phyloP scores from a whole-genome alignment of 2,329 filamentous ascomycete genomes.

The Fusarium penzigii region DNA sequence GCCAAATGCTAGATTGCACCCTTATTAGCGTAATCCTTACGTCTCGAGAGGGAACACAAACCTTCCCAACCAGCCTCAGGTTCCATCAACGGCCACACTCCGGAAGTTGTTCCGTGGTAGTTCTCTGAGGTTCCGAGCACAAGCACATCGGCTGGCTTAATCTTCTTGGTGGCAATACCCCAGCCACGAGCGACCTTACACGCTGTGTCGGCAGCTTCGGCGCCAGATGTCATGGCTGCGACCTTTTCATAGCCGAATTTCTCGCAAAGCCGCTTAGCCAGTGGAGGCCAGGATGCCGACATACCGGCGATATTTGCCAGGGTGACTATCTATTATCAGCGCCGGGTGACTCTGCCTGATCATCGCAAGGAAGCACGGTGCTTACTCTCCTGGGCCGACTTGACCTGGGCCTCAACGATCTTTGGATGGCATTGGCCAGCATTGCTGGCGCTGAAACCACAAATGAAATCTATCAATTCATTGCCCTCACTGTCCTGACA shows the following conservation, averaged over 20 bases:
- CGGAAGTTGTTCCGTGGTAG: slow-evolving; percentile 15
- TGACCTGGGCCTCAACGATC: slow-evolving; percentile 8
- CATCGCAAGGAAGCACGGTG: no score
- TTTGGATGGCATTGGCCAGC: slow-evolving; percentile 13
- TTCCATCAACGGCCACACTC: slow-evolving; percentile 18
- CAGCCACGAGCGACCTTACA: slow-evolving; percentile 20
- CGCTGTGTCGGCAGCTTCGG: slow-evolving; percentile 21
- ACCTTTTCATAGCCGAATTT: slow-evolving; percentile 17
- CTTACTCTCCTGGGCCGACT: slow-evolving; percentile 9
- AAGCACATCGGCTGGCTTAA: slow-evolving; percentile 10
- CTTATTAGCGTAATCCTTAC: background rate
- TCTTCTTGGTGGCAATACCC: slow-evolving; percentile 12
- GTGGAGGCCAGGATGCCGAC: slow-evolving; percentile 6
- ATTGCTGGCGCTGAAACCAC: slow-evolving; percentile 15
- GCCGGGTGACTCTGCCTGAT: background rate
- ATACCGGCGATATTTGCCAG: slow-evolving; percentile 15
- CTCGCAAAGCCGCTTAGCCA: slow-evolving; percentile 15
- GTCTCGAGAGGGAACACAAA: background rate
- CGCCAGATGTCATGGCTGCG: slow-evolving; percentile 14
- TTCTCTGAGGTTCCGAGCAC: slow-evolving; percentile 19
- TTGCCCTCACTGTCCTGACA: slow-evolving; percentile 12
- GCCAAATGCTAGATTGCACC: slow-evolving; percentile 13
- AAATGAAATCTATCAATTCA: slow-evolving; percentile 14
- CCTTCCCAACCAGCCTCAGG: slow-evolving; percentile 6
- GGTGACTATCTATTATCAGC: no score